These are phyloP conservation scores for Venustampulla echinocandica DNA, from an alignment of 495 filamentous ascomycete species.

Conservation along the genomic window DNA sequence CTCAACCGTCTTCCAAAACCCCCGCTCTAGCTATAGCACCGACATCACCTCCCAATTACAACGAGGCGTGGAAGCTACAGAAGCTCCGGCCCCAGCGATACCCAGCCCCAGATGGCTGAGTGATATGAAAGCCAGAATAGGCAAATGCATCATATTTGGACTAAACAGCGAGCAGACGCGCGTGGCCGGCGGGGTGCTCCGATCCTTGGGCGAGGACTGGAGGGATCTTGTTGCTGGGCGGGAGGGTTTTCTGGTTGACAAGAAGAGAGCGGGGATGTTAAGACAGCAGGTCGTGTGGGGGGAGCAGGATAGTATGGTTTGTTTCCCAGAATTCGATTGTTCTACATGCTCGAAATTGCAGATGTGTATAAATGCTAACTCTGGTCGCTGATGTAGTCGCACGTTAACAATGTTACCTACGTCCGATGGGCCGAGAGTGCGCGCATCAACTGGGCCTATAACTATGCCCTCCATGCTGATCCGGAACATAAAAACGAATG, in stretches of 20 bases:
- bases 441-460: conserved; percentile 72
- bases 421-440: conserved; percentile 79
- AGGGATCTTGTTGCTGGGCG: conserved; percentile 63
- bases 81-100: conserved; percentile 24
- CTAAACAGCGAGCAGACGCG: conserved; percentile 49
- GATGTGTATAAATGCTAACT: conserved; percentile 53
- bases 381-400: conserved; percentile 38
- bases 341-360: conserved; percentile 12
- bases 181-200: conserved; percentile 52
- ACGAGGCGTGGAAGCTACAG: background rate
- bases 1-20: background rate
- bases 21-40: too few relatives aligned
- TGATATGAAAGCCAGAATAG: conserved; percentile 63
- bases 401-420: conserved; percentile 87
- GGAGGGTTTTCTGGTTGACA: conserved; percentile 71
- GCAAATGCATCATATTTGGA: conserved; percentile 78
- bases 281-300: conserved; percentile 78
- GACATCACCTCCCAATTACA: background rate
- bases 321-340: conserved; percentile 18
- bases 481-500: conserved; percentile 56
- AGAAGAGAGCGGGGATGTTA: conserved; percentile 55
- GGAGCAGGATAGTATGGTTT: conserved; percentile 64
- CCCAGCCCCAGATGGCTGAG: conserved; percentile 57
- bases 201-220: conserved; percentile 64
- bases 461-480: conserved; percentile 65